Conservation (phyloP, 1,284 basidiomycete genomes). For the Dichomitus squalens region DNA sequence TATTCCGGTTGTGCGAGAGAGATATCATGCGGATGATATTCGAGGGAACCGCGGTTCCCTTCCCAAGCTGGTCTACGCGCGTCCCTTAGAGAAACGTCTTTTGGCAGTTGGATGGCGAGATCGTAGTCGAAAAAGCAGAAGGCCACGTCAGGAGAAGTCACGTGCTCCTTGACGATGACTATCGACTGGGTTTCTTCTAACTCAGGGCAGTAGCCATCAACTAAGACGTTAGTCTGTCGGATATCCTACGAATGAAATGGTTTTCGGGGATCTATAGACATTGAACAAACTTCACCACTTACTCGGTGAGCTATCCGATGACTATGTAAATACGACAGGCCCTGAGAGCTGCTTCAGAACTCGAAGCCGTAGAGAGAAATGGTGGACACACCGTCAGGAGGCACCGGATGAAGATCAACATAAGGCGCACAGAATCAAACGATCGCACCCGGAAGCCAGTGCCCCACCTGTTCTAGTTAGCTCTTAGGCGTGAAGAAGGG, state of each 20-base stretch:
- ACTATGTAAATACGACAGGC: background rate
- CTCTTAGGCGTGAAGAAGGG: too few relatives aligned
- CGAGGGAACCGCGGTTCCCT: background rate
- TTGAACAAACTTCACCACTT: too few relatives aligned
- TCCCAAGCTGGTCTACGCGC: background rate
- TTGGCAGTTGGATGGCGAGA: background rate
- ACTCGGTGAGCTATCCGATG: background rate
- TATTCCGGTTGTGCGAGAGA: background rate
- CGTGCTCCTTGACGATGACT: background rate
- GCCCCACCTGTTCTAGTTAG: background rate
- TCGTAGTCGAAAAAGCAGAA: background rate
- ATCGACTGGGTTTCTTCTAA: background rate
- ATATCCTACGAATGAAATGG: background rate
- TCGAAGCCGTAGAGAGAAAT: background rate
- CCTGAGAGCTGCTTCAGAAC: background rate
- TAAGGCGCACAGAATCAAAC: background rate
- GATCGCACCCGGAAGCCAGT: background rate
- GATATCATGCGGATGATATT: background rate
- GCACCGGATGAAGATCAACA: background rate
- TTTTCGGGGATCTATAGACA: background rate
- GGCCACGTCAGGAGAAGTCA: background rate
- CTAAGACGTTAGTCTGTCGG: background rate
- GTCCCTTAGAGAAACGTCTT: background rate
- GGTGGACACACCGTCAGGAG: background rate
- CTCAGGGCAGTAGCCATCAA: background rate